Evolutionary conservation across 192 early-diverging fungal genomes (phyloP).

Genomic region (Entrophospora sp.): DNA sequence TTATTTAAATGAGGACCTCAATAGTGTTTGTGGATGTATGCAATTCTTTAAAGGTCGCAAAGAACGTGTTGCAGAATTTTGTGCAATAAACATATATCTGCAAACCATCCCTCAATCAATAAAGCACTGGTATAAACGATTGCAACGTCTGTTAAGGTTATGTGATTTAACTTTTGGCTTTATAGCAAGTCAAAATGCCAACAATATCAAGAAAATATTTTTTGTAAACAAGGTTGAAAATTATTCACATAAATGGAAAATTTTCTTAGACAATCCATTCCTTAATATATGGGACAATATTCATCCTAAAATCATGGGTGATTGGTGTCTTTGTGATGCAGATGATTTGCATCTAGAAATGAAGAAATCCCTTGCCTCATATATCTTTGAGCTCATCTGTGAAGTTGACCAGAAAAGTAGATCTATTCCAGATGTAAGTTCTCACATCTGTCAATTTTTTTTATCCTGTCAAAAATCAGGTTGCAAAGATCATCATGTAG

Average conservation of each 20-base stretch:
- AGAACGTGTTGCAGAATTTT: neutral
- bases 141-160: neutral
- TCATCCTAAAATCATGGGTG: neutral
- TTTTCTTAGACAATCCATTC: constrained; percentile 1
- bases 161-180: neutral
- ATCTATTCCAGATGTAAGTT: neutral
- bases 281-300: too few relatives aligned
- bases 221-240: neutral
- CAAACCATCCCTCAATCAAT: too few relatives aligned
- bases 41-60: neutral
- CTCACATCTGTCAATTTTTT: neutral
- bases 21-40: too few relatives aligned
- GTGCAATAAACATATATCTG: constrained; percentile 1
- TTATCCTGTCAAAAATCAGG: neutral
- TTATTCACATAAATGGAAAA: neutral
- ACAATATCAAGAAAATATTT: neutral
- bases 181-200: neutral
- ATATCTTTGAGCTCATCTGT: neutral
- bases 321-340: neutral
- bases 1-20: too few relatives aligned
- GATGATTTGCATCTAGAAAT: neutral
- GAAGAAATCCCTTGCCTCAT: neutral
- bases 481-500: neutral
- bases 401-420: neutral
- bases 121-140: neutral